Evolutionary conservation across 805 yeast species (phyloP).

Genomic region (Metschnikowia similis): DNA sequence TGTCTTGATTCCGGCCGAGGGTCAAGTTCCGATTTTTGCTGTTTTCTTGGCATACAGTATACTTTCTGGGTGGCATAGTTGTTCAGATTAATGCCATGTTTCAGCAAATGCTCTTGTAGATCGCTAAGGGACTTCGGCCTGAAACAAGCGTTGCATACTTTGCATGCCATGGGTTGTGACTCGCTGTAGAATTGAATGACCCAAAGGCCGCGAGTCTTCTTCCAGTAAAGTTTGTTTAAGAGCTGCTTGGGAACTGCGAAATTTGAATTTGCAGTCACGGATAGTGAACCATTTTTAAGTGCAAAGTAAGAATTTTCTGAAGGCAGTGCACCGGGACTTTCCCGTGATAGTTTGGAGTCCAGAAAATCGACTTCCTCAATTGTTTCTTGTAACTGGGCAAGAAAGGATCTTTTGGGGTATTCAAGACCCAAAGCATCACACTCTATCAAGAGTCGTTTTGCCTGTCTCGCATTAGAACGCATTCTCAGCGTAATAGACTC

Average conservation of each 20-base stretch:
- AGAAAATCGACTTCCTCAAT: background rate
- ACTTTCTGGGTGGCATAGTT: background rate
- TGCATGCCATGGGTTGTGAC: background rate
- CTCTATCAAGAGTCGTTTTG: constrained; percentile 11
- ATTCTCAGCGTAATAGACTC: constrained; percentile 13
- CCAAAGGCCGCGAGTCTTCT: background rate
- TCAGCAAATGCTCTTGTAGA: constrained; percentile 4
- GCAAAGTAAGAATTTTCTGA: background rate
- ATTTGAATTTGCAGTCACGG: background rate
- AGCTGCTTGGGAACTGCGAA: background rate
- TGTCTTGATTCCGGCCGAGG: background rate
- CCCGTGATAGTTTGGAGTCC: background rate
- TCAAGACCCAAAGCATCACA: constrained; percentile 24
- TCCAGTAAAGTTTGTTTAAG: background rate
- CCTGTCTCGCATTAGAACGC: constrained; percentile 5
- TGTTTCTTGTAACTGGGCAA: background rate
- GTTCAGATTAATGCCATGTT: constrained; percentile 5
- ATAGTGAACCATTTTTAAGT: background rate
- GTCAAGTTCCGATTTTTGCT: background rate
- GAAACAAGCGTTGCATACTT: background rate
- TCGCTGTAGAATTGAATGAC: background rate
- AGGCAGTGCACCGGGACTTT: background rate
- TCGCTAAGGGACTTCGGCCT: background rate
- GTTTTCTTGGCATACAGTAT: background rate
- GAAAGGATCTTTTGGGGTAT: constrained; percentile 20